These are phyloP conservation scores for Pythium brachiatum DNA, from an alignment of 352 stramenopile genomes.

Conservation along the genomic window DNA sequence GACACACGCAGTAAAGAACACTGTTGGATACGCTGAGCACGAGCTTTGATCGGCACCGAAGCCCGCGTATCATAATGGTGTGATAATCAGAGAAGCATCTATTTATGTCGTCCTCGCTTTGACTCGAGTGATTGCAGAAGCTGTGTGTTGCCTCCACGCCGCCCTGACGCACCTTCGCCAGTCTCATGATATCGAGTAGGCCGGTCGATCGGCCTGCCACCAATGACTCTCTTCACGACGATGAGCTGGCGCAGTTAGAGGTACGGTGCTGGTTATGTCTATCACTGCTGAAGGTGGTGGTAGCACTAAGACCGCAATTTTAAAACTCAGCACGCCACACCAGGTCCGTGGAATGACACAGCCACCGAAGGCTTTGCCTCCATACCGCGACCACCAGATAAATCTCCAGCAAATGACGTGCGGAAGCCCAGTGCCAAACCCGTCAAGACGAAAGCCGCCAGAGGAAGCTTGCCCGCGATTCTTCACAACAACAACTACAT, in stretches of 20 bases:
- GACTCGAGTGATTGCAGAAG: not conserved
- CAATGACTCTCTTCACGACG: conserved; percentile 13
- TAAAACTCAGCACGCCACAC: conserved; percentile 15
- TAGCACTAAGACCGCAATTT: not conserved
- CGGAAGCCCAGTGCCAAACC: not conserved
- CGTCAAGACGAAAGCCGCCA: not conserved
- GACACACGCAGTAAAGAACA: too few relatives aligned
- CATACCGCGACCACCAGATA: not conserved
- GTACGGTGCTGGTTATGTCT: not conserved
- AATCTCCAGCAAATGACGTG: not conserved
- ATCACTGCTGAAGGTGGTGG: not conserved
- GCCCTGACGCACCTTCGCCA: not conserved
- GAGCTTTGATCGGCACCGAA: too few relatives aligned
- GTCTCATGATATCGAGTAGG: conserved; percentile 4
- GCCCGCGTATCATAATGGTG: not conserved
- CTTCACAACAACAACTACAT: conserved; percentile 5
- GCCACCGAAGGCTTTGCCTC: conserved; percentile 2
- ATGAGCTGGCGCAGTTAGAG: conserved; percentile 24
- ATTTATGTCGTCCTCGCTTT: conserved; percentile 17
- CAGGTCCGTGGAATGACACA: conserved; percentile 24
- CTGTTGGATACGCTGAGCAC: too few relatives aligned
- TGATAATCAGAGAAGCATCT: conserved; percentile 12
- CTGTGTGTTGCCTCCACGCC: too few relatives aligned
- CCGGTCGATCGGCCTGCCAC: not conserved
- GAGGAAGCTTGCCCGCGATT: conserved; percentile 10